A percentile compares a stretch with the other conserved stretches of the same genome.
phyloP scores from a whole-genome alignment of 345 rosid genomes.

The Euphorbia peplus region DNA sequence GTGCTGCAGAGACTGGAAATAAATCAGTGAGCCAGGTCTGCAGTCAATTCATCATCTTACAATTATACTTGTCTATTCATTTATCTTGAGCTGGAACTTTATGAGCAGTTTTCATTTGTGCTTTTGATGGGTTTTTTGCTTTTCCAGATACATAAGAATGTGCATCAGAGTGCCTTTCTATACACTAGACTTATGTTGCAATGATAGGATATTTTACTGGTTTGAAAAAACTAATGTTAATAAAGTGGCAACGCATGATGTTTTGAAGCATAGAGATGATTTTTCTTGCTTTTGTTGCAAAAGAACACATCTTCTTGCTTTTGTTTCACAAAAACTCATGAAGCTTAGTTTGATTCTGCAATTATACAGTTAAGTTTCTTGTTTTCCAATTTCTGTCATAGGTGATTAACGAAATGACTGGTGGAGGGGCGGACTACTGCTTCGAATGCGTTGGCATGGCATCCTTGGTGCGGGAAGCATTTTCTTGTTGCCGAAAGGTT shows the following conservation, averaged over 20 bases:
- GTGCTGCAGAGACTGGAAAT: constrained; percentile 41
- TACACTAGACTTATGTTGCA: neutral
- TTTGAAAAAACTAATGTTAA: neutral
- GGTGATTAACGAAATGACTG: constrained; percentile 68
- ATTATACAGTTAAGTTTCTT: neutral
- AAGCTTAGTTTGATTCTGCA: neutral
- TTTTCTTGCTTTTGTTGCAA: too few species aligned
- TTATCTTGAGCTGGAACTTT: neutral
- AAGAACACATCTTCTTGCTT: neutral
- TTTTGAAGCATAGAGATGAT: neutral
- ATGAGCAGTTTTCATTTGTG: neutral
- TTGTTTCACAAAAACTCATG: neutral
- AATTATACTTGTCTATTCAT: constrained; percentile 1
- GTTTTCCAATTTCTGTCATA: constrained; percentile 8
- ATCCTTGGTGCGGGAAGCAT: constrained; percentile 61
- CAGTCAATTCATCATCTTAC: constrained; percentile 3
- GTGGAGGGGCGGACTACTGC: constrained; percentile 80
- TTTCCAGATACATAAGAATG: neutral
- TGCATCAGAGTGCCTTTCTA: neutral
- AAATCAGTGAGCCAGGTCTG: constrained; percentile 62
- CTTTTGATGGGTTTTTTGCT: neutral
- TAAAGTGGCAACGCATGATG: neutral
- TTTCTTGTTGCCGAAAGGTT: constrained; percentile 70
- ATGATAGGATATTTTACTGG: neutral
- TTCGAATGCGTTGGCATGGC: constrained; percentile 71